These are phyloP conservation scores for Gracilaria gracilis DNA, from an alignment of 23 red algal species.

Conservation along the genomic window DNA sequence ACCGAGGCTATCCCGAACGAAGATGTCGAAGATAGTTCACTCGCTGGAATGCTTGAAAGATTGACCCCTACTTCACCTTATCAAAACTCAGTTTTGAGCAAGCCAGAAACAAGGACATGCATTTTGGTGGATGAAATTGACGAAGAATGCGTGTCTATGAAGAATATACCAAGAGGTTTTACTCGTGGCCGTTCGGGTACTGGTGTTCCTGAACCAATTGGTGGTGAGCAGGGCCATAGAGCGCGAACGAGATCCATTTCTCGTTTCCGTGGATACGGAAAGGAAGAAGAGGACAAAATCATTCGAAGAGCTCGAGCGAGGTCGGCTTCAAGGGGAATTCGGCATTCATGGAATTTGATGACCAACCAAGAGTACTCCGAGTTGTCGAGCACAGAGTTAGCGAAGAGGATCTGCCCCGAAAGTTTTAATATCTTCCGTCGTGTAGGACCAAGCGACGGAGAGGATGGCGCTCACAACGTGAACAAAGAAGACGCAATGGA, in stretches of 20 bases:
- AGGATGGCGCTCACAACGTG: background rate
- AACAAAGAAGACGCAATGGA: background rate
- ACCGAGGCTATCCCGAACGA: background rate
- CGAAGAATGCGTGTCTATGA: background rate
- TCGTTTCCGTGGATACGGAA: conserved; percentile 5
- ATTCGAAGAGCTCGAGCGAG: background rate
- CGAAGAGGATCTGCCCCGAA: background rate
- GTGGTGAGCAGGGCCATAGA: background rate
- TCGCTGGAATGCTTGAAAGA: background rate
- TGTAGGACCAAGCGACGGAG: background rate
- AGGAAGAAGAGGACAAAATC: background rate
- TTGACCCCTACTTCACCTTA: background rate
- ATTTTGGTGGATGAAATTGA: conserved; percentile 19
- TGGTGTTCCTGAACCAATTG: background rate
- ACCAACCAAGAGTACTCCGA: conserved; percentile 3
- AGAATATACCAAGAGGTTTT: background rate
- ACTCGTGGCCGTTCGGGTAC: background rate
- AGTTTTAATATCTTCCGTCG: conserved; percentile 4
- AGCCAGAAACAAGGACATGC: background rate
- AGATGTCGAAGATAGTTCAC: background rate
- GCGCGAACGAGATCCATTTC: background rate
- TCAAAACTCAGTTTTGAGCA: background rate
- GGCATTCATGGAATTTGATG: background rate
- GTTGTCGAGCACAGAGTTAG: conserved; percentile 6
- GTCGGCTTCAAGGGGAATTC: background rate